Evolutionary conservation across 2,329 filamentous ascomycete species (phyloP), one percentile per base, ranked within the genome.

Genomic region (Penicillium capsulatum): DNA sequence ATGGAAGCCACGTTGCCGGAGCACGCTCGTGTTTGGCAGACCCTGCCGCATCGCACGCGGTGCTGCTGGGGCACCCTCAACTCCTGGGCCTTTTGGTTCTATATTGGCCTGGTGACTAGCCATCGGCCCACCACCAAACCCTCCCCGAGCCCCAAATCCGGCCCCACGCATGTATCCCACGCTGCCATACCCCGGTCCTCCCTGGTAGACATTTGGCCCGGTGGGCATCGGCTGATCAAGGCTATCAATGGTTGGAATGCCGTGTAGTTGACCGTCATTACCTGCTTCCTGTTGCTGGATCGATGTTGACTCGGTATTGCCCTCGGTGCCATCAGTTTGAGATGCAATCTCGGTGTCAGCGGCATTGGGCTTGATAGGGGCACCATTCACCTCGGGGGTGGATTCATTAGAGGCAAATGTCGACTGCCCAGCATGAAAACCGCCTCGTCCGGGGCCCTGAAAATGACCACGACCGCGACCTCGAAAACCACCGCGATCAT

Each of bases 1-100:
- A 11, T 67, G 61, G 42, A 70, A 69, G 13, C 63, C 79, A 71
- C 61, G 82, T 61, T 74, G 66, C 54, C 84, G 78, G 49, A 81
- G 77, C 37, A 86, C 77, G 51, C 85, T 86, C 41, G 83, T 90
- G 63, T 94, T 94, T 36, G 86, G 85, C 8, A 89, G 72, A 19
- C 89, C 88, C 65, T 92, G 84, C 48, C 91, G 79, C 87, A 97
- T 94, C 13, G 92, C 92, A 67, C 92, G 90, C 33, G 92, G 92
- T 7, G 90, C 92, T 38, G 85, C 94, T 17, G 92, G 92, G 17
- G 92, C 92, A 68, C 77, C 77, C 58, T 71, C 71, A 36, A 80
- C 76, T 26, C 76, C 77, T 75, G 87, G 67, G 3, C 73, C 73
- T 36, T 66, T 65, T 5, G 71, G 64, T 44, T 66, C 58, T 40